These are phyloP conservation scores for Colletotrichum liaoningense DNA, from an alignment of 2,329 filamentous ascomycete species.

Conservation along the genomic window DNA sequence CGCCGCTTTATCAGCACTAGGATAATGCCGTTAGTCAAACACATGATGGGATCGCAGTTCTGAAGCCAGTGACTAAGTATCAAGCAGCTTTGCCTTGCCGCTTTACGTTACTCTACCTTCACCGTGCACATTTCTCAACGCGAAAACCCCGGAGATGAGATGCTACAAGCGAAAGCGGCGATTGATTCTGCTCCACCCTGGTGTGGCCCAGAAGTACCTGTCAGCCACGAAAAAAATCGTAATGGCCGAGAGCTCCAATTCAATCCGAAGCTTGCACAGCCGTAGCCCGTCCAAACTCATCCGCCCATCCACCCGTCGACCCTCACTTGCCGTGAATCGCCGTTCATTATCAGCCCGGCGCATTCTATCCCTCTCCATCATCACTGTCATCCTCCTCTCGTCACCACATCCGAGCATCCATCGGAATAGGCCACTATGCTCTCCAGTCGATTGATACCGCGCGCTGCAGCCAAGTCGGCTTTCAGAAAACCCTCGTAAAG, in stretches of 20 bases:
- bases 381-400: slow-evolving; percentile 37
- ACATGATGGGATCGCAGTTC: not conserved
- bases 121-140: not conserved
- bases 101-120: not conserved
- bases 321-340: slow-evolving; percentile 14
- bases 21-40: not conserved
- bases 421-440: slow-evolving; percentile 61
- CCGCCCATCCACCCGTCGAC: slow-evolving; percentile 19
- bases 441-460: slow-evolving; percentile 70
- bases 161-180: not conserved
- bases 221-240: slow-evolving; percentile 17
- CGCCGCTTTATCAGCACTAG: not conserved
- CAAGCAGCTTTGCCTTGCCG: not conserved
- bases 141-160: not conserved
- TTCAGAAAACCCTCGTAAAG: slow-evolving; percentile 65
- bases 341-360: not conserved
- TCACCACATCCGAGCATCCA: slow-evolving; percentile 36
- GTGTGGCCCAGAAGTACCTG: not conserved
- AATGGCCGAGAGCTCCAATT: slow-evolving; percentile 9
- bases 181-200: not conserved
- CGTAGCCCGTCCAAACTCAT: not conserved
- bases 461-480: slow-evolving; percentile 67
- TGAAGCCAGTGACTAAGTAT: not conserved
- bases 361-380: slow-evolving; percentile 8
- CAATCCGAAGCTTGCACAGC: slow-evolving; percentile 12